These are phyloP conservation scores for Mucor circinelloides DNA, from an alignment of 371 early-diverging fungal species.

Conservation along the genomic window DNA sequence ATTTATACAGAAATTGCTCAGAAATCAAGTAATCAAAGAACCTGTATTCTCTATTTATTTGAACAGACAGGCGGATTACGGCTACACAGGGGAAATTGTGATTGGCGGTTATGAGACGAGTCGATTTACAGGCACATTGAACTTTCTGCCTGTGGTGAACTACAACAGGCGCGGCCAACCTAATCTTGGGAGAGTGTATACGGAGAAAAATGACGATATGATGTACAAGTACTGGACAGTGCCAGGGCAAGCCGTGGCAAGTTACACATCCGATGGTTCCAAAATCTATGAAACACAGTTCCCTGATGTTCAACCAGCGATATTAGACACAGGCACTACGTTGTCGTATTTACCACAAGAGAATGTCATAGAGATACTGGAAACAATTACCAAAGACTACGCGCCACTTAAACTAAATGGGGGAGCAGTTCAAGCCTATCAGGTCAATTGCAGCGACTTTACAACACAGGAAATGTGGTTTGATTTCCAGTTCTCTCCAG, in stretches of 20 bases:
- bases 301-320: slow-evolving; percentile 17
- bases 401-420: slow-evolving; percentile 1
- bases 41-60: slow-evolving; percentile 44
- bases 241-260: slow-evolving; percentile 17
- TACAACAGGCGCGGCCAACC: slow-evolving; percentile 8
- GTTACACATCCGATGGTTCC: not conserved
- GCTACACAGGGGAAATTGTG: slow-evolving; percentile 47
- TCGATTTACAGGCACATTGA: slow-evolving; percentile 48
- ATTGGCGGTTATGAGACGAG: slow-evolving; percentile 58
- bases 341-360: slow-evolving; percentile 26
- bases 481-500: slow-evolving; percentile 19
- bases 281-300: slow-evolving; percentile 12
- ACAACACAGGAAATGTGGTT: slow-evolving; percentile 5
- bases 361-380: slow-evolving; percentile 1
- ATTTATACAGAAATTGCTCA: slow-evolving; percentile 30
- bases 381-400: slow-evolving; percentile 14
- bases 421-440: slow-evolving; percentile 14
- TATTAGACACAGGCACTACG: slow-evolving; percentile 38
- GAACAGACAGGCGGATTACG: slow-evolving; percentile 18
- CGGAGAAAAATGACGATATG: not conserved
- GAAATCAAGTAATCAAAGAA: slow-evolving; percentile 27
- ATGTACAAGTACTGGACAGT: slow-evolving; percentile 41
- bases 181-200: not conserved
- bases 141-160: slow-evolving; percentile 35
- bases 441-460: slow-evolving; percentile 19